Evolutionary conservation across 148 eudicot species (phyloP), one percentile per base, ranked within the genome.

Genomic region (Vaccinium myrtillus): DNA sequence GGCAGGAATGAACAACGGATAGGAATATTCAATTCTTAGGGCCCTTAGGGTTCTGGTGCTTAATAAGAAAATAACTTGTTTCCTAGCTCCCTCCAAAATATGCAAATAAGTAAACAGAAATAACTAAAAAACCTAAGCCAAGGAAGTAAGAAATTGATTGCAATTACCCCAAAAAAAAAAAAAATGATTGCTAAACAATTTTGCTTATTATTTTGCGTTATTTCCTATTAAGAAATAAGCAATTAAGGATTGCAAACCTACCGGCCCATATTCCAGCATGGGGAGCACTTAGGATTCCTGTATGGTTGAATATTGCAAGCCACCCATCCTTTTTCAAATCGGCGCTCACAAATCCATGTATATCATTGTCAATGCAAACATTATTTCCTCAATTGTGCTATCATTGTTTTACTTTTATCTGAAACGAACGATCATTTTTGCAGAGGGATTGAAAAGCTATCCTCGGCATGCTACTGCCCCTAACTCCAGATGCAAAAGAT

Each of bases 361-460:
- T 4, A 54, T 82, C 25, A 4, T 43, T 43, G 46, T 43, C 46
- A 43, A 43, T 43, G 46, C 46, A 43, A 43, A 43, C 5, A 43
- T 43, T 43, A 43, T 43, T 43, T 43, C 46, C 46, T 43, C 46
- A 43, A 43, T 43, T 43, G 46, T 43, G 46, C 46, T 43, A 43
- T 4, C 46, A 5, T 43, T 43, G 46, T 43, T 43, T 43, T 43
- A 43, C 46, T 43, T 81, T 27, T 58, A 32, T 69, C 74, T 84
- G 69, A 76, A 32, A 25, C 0, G 23, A 75, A 48, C 30, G 21
- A 8, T 85, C 27, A 55, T 80, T 32, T 90, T 39, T 91, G 87
- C 96, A 96, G 99, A 96, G 90, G 95, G 94, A 69, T 89, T 96
- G 89, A 96, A 96, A 88, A 93, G 81, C 69, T 93, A 89, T 84